Base-by-base conservation (phyloP, 805 yeast genomes). In the Kockiozyma suomiensis region DNA sequence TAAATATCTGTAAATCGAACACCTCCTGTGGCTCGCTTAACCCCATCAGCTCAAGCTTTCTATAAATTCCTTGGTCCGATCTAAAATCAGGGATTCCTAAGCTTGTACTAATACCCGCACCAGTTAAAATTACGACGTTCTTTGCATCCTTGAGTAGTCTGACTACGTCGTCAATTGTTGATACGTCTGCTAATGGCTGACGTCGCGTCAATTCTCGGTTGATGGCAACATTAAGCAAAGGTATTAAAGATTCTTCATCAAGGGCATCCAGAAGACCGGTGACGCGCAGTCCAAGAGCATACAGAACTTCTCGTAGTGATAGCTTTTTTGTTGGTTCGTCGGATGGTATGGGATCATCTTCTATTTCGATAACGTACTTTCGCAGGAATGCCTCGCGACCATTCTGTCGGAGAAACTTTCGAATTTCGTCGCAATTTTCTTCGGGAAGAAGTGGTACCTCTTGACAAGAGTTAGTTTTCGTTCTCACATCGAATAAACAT, bases 11-110 rank as follows among this genome's bases (percentile, higher is more conserved):
- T 47, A 88, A 75, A 69, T 89, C 90, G 72, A 91, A 91, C 45
- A 90, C 97, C 68, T 89, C 93, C 70, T 91, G 97, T 0, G 97
- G 97, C 68, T 91, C 97, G 51, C 81, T 82, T 35, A 91, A 74
- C 0, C 94, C 92, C 56, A 89, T 73, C 68, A 82, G 81, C 54
- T 80, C 79, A 66, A 92, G 80, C 68, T 81, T 82, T 1, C 89
- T 79, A 73, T 91, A 91, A 56, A 91, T 81, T 50, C 97, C 97
- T 65, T 85, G 80, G n/a, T 89, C 84, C 0, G 97, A 90, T 70
- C 97, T 81, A 75, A 91, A 90, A 74, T 90, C 97, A 0, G 97
- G 97, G 56, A 90, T 91, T 6, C 97, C 97, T 55, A 90, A 75
- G 1, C 90, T 84, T 2, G 97, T 90, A 37, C 96, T 88, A 56